A percentile compares a stretch with the other conserved stretches of the same genome.
phyloP scores from a whole-genome alignment of 208 protist genomes.

The Wallacemonas rigidus region DNA sequence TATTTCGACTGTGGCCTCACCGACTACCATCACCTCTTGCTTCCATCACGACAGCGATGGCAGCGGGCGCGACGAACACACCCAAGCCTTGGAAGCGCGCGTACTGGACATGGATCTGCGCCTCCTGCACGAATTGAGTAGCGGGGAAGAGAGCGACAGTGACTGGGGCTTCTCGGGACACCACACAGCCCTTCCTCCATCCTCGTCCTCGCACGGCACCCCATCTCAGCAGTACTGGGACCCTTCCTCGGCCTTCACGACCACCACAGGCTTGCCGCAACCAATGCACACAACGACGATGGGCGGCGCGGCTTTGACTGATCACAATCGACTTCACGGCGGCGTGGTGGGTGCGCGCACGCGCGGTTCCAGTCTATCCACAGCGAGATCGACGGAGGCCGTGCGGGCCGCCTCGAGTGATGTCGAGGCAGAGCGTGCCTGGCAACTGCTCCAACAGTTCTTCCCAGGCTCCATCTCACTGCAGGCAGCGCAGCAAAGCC shows the following conservation, averaged over 20 bases:
- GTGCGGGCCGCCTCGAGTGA: not conserved
- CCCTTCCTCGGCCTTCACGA: not conserved
- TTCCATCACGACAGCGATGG: not conserved
- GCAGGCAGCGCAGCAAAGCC: conserved; percentile 6
- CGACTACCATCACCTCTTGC: not conserved
- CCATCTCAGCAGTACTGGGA: not conserved
- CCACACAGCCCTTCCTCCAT: not conserved
- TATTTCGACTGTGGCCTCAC: not conserved
- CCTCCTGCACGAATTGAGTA: not conserved
- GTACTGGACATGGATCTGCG: conserved; percentile 1
- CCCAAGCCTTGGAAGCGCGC: not conserved
- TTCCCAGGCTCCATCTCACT: conserved; percentile 17
- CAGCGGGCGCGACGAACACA: not conserved
- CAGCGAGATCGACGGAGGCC: not conserved
- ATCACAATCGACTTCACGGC: too few relatives aligned
- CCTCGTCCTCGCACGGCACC: not conserved
- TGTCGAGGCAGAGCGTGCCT: conserved; percentile 12
- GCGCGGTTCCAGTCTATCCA: too few relatives aligned
- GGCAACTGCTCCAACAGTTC: conserved; percentile 12
- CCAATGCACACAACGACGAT: too few relatives aligned
- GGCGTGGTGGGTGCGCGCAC: too few relatives aligned
- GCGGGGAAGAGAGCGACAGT: not conserved
- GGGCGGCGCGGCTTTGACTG: too few relatives aligned
- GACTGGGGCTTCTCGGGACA: not conserved
- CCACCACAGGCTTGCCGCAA: not conserved